Conservation (phyloP, 495 filamentous ascomycete species). For the Hypoxylon perforatum region DNA sequence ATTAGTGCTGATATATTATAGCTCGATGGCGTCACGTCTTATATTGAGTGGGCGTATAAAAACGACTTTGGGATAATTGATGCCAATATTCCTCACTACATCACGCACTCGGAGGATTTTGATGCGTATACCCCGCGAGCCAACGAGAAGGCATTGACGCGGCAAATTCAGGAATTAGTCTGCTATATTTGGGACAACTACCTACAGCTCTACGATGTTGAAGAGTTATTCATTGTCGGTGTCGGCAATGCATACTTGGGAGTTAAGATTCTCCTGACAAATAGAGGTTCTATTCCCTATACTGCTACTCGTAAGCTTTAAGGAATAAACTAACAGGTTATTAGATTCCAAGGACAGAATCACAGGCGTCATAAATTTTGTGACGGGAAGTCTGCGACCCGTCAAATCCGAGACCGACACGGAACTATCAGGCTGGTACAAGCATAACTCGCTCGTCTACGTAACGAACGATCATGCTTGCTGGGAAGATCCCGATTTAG, state of each 20-base stretch:
- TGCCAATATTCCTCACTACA: conserved; percentile 83
- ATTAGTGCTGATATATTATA: conserved; percentile 47
- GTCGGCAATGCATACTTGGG: conserved; percentile 81
- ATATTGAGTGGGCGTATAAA: conserved; percentile 81
- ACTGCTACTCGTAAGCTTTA: conserved; percentile 1
- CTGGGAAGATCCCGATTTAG: conserved; percentile 68
- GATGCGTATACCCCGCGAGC: conserved; percentile 48
- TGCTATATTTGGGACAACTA: conserved; percentile 98
- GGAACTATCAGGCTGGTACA: conserved; percentile 77
- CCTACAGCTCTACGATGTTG: conserved; percentile 77
- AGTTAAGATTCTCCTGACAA: conserved; percentile 74
- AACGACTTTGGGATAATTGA: conserved; percentile 86
- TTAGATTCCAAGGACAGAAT: conserved; percentile 59
- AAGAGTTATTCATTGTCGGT: conserved; percentile 84
- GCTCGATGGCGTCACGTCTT: conserved; percentile 80
- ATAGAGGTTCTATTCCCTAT: conserved; percentile 61
- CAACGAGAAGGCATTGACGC: conserved; percentile 53
- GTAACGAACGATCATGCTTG: conserved; percentile 76
- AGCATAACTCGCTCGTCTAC: conserved; percentile 76
- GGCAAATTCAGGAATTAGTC: conserved; percentile 77
- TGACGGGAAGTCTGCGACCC: conserved; percentile 72
- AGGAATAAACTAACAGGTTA: conserved; percentile 12
- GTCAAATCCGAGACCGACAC: conserved; percentile 72
- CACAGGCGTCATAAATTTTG: conserved; percentile 65
- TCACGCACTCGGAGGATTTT: conserved; percentile 62